These are phyloP conservation scores for Vitis hybrid DNA, from an alignment of 177 flowering plant genomes.

Conservation along the genomic window DNA sequence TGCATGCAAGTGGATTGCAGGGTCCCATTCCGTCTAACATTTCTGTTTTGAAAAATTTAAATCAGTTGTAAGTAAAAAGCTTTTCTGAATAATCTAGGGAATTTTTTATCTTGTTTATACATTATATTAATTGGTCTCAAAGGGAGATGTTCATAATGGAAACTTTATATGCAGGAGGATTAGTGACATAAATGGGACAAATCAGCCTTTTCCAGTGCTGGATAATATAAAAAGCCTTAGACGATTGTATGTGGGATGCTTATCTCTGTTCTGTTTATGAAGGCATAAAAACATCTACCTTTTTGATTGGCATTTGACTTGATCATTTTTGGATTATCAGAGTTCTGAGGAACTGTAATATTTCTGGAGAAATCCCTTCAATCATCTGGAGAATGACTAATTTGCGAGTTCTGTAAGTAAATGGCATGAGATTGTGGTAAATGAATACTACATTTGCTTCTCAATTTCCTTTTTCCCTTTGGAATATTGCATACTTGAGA, in stretches of 20 bases:
- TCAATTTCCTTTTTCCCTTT: too few relatives aligned
- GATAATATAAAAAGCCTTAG: slow-evolving; percentile 25
- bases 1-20: slow-evolving; percentile 39
- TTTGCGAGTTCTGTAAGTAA: slow-evolving; percentile 45
- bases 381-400: slow-evolving; percentile 31
- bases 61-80: slow-evolving; percentile 37
- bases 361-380: slow-evolving; percentile 46
- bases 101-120: not conserved
- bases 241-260: slow-evolving; percentile 38
- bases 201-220: slow-evolving; percentile 31
- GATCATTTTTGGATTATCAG: slow-evolving; percentile 22
- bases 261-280: not conserved
- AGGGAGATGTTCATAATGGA: slow-evolving; percentile 2
- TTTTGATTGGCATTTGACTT: not conserved
- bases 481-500: too few relatives aligned
- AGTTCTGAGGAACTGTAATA: slow-evolving; percentile 49
- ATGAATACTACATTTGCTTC: too few relatives aligned
- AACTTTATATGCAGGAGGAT: slow-evolving; percentile 44
- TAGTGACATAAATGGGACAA: slow-evolving; percentile 42
- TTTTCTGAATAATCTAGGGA: not conserved
- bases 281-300: not conserved
- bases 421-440: not conserved
- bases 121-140: not conserved
- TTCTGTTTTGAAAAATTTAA: slow-evolving; percentile 29
- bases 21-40: slow-evolving; percentile 47